Base-by-base conservation (phyloP, 2,329 filamentous ascomycete species). In the Furcasterigmium sp. region DNA sequence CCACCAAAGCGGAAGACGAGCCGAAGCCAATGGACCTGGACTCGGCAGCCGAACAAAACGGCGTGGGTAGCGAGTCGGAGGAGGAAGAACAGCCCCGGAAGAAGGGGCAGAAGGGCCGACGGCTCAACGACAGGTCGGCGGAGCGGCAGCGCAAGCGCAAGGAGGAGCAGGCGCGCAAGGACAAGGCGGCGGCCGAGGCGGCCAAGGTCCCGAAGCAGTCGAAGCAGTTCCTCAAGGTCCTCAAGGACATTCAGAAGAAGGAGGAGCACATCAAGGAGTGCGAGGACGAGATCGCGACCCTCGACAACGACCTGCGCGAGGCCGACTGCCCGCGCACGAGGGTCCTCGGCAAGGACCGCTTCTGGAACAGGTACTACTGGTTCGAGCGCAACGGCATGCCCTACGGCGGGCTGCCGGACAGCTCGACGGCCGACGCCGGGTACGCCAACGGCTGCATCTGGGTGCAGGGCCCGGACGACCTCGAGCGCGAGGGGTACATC, bases 351-450 rank as follows among this genome's bases (percentile, higher is more conserved):
- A 91, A 93, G 61, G 93, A 98, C 65, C 82, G 93, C 36, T 98
- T 95, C 72, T 95, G 91, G 82, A 97, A 98, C 64, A 82, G 91
- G 42, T 98, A 97, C 65, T 97, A 94, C 72, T 98, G 93, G 91
- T 96, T 97, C 62, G 93, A 98, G 66, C 85, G 91, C 49, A 98
- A 97, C 57, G 93, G 91, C 19, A 97, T 97, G 91, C 93, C 93
- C 0, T 95, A 91, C 56, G 89, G 78, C 25, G 93, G 93, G 5
- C 74, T 96, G 43, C 91, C 91, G 0, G 80, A 78, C 51, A 95
- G 89, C 62, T 96, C 91, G 14, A 97, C 91, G 2, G 86, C 89
- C 1, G 75, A 82, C 37, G 90, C 91, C 18, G 84, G 80, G 8
- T 98, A 97, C 59, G 91, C 91, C 32, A 98, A 97, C 60, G 93